phyloP scores from a whole-genome alignment of 106 monocot genomes.

The Dendrobium officinale region DNA sequence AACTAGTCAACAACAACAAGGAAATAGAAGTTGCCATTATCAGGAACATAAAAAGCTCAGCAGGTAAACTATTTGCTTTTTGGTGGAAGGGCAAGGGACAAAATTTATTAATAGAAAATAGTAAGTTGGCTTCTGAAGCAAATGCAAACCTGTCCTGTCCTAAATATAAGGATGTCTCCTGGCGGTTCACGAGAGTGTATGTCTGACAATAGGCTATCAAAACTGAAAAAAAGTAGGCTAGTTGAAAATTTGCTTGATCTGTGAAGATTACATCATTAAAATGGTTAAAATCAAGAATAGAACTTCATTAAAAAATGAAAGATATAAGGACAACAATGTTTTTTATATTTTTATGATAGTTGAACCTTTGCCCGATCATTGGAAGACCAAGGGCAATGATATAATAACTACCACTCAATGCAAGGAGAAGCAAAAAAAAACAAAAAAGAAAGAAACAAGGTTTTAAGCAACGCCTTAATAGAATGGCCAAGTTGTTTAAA shows the following conservation, averaged over 20 bases:
- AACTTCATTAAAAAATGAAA: neutral
- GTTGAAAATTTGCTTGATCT: neutral
- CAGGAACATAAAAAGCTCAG: neutral
- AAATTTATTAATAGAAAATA: neutral
- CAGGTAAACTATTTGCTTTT: neutral
- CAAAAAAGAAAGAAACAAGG: no score
- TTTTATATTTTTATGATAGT: neutral
- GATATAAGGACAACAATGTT: neutral
- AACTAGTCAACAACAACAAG: neutral
- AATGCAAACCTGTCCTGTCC: slow-evolving; percentile 82
- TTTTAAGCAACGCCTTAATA: no score
- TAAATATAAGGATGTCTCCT: slow-evolving; percentile 90
- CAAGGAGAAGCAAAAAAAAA: no score
- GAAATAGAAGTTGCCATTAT: neutral
- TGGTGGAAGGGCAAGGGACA: neutral
- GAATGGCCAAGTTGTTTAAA: no score
- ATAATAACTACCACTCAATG: no score
- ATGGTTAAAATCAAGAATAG: neutral
- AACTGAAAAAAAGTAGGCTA: neutral
- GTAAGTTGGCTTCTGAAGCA: neutral
- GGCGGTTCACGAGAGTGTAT: slow-evolving; percentile 74
- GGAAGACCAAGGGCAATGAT: neutral
- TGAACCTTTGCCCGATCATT: neutral
- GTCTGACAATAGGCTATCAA: slow-evolving; percentile 38
- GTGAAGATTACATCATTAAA: neutral